Conservation (phyloP, 805 yeast species). For the Hanseniaspora guilliermondii region DNA sequence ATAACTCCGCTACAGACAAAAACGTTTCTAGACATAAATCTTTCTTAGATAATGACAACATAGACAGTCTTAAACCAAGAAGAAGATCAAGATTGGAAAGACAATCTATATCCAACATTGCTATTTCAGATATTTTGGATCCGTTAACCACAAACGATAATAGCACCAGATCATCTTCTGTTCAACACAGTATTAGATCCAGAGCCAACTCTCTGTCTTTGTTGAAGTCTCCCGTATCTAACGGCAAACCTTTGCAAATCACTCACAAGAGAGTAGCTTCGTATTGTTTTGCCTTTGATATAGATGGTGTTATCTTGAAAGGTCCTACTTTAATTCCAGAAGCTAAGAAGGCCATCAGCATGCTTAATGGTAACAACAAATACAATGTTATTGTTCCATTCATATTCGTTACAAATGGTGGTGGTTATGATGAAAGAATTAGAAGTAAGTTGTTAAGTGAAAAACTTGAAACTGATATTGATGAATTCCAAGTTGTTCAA, state of each 20-base stretch:
- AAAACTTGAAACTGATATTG: conserved; percentile 47
- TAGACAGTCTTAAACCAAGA: conserved; percentile 52
- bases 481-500: conserved; percentile 73
- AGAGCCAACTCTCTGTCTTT: conserved; percentile 18
- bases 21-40: conserved; percentile 28
- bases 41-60: conserved; percentile 60
- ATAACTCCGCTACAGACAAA: not conserved
- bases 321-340: conserved; percentile 78
- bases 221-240: conserved; percentile 17
- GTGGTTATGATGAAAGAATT: conserved; percentile 69
- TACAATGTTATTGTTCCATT: conserved; percentile 71
- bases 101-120: conserved; percentile 18
- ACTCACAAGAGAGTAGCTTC: conserved; percentile 66
- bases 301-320: conserved; percentile 78
- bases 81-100: conserved; percentile 30
- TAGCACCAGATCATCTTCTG: conserved; percentile 12
- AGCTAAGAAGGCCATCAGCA: conserved; percentile 57
- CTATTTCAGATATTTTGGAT: conserved; percentile 3
- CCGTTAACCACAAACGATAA: not conserved
- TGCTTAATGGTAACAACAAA: conserved; percentile 66
- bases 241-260: conserved; percentile 38
- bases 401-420: conserved; percentile 82
- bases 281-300: conserved; percentile 84
- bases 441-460: conserved; percentile 60
- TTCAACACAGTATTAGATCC: conserved; percentile 10